Base-by-base conservation (phyloP, 2,329 filamentous ascomycete species). In the Clonostachys byssicola region DNA sequence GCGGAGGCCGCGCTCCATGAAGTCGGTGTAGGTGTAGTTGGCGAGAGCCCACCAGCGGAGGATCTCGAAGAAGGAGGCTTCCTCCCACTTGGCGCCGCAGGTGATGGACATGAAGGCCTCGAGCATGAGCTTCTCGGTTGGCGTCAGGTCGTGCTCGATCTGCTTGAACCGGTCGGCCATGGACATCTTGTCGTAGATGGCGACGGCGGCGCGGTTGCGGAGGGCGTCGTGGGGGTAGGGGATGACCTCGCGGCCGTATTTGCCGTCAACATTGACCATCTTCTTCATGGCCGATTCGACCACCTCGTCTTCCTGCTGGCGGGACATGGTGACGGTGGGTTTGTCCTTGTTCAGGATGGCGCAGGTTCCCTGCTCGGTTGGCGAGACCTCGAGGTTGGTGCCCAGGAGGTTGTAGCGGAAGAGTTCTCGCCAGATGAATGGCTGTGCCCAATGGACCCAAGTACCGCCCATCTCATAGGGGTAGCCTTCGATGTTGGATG, bases 381-480 rank as follows among this genome's bases (percentile, higher is more conserved):
- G 14, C 14, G 17, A n/a, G 12, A 39, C 14, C 14, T 39, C 36
- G 1, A 12, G 50, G 17, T 60, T 54, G 59, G 74, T 66, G 5
- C 61, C 54, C 30, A 68, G 55, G 3, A 61, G 58, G n/a, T 73
- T 64, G 48, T 75, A 71, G 4, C 65, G 53, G 56, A 63, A 70
- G n/a, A 70, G 57, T 48, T 68, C 66, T 56, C 53, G 66, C 63
- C 36, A 54, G 53, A 58, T 66, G 67, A 12, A 64, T 63, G 3
- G 23, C 23, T 30, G 23, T 30, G 23, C 23, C 23, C 23, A 30
- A 30, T 30, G 23, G 8, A 72, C 59, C 67, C 67, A 73, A 2
- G 68, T 70, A 0, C 70, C 70, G 1, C 70, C 69, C 65, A 72
- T 67, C 45, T 72, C 68, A 43, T 62, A 70, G 0, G 58, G 53